Base-by-base conservation (phyloP, 768 basidiomycete species). In the Tulasnella sp. region DNA sequence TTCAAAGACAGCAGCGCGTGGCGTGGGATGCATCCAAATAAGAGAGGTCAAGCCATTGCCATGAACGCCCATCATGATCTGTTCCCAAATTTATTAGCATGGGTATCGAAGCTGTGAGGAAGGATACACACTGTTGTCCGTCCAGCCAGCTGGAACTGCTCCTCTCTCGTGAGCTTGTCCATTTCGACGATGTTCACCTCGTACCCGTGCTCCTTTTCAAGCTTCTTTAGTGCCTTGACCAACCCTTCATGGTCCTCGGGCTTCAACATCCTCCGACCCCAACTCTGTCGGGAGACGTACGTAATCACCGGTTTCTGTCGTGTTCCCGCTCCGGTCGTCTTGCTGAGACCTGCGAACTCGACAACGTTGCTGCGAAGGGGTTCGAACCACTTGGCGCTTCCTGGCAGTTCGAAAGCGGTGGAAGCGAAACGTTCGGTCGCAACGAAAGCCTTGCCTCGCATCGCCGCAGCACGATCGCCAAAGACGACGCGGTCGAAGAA, bases 31-130 rank as follows among this genome's bases (percentile, higher is more conserved):
- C 92, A 94, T 96, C 91, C 90, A 96, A 4, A 96, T 67, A 0
- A 93, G 75, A 27, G 87, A 77, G 0, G 90, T 93, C 36, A 96
- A 68, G 31, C 88, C 92, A 65, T 96, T 94, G 8, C 92, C 91
- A 64, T 94, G 91, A 14, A 94, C 84, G 57, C 91, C 91, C 77
- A 93, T 84, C 82, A 94, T 78, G 64, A 94, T 88, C 91, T 94
- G 59, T 5, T 27, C n/a, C 34, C 5, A 45, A 41, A 7, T 11
- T 12, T 39, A 29, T 48, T 9, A 63, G 36, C 19, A 48, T 17
- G 17, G 27, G 35, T 32, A 27, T 21, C 53, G 17, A 59, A n/a
- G n/a, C n/a, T 21, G 25, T 4, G 34, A 19, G 45, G 25, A 15
- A 32, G 1, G 14, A 14, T 17, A 64, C 81, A 63, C 66, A 92